Percentiles rank a stretch among this genome's conserved stretches.
Conservation (phyloP, 192 early-diverging fungal genomes). For the Coemansia guatemalensis region DNA sequence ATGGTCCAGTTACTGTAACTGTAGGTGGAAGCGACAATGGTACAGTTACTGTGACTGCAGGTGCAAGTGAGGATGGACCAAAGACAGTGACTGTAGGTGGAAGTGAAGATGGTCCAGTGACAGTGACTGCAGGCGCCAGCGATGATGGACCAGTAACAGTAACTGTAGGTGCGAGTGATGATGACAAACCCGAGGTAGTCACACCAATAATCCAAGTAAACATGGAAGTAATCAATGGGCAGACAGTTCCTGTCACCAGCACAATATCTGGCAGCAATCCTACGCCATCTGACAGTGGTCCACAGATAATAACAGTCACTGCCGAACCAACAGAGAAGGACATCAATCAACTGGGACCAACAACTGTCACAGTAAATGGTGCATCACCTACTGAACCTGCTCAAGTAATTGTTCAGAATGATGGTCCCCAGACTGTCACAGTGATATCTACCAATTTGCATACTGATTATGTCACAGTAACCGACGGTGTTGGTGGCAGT, state of each 20-base stretch:
- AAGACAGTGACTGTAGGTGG: not conserved
- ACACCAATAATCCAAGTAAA: too few species aligned
- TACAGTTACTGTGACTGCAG: slow-evolving; percentile 6
- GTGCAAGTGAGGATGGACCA: not conserved
- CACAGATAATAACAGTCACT: slow-evolving; percentile 1
- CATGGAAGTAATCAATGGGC: too few species aligned
- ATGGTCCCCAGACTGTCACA: not conserved
- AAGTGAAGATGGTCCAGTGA: not conserved
- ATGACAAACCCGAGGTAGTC: too few species aligned
- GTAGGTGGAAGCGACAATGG: not conserved
- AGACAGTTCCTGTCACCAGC: too few species aligned
- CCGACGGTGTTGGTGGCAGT: not conserved
- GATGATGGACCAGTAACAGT: not conserved
- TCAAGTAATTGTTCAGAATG: slow-evolving; percentile 2
- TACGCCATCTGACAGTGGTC: too few species aligned
- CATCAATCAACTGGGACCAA: not conserved
- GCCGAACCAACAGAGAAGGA: not conserved
- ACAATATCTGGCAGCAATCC: too few species aligned
- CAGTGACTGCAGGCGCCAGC: slow-evolving; percentile 4
- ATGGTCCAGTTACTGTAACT: not conserved
- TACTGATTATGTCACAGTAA: not conserved
- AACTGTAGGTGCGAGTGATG: not conserved
- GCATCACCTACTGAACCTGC: not conserved
- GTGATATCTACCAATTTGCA: not conserved
- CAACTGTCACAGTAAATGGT: not conserved